phyloP scores from a whole-genome alignment of 805 yeast species.

The Sungouiozyma intestinalis region DNA sequence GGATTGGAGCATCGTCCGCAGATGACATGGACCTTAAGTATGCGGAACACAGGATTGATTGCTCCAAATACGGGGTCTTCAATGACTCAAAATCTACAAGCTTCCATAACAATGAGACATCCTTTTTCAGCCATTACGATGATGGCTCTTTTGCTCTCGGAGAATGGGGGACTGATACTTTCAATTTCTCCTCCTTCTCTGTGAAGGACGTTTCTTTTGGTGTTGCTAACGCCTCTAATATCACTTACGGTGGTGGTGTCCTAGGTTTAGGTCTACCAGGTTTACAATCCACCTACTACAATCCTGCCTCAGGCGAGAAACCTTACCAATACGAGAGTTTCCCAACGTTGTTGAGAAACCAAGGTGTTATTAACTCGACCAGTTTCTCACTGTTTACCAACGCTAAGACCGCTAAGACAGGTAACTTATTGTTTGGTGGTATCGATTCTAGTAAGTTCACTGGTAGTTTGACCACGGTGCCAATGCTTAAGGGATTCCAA shows the following conservation, averaged over 20 bases:
- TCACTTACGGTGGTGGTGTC: constrained; percentile 42
- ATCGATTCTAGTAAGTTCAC: constrained; percentile 31
- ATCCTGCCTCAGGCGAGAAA: neutral
- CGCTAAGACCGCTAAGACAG: constrained; percentile 29
- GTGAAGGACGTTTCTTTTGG: constrained; percentile 55
- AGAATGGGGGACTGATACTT: constrained; percentile 41
- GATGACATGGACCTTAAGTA: neutral
- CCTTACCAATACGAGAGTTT: constrained; percentile 9
- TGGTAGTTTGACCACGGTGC: constrained; percentile 26
- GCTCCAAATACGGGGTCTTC: constrained; percentile 11
- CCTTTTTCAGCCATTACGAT: constrained; percentile 40
- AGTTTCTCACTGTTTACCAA: constrained; percentile 38
- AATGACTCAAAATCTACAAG: constrained; percentile 15
- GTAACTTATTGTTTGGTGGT: constrained; percentile 36
- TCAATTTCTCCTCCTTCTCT: constrained; percentile 39
- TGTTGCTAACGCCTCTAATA: constrained; percentile 53
- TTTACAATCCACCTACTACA: neutral
- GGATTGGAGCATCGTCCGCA: neutral
- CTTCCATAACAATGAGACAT: constrained; percentile 22
- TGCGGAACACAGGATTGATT: neutral
- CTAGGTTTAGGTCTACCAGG: constrained; percentile 1
- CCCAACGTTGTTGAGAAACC: constrained; percentile 11
- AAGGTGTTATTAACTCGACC: constrained; percentile 35
- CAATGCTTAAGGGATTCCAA: constrained; percentile 16
- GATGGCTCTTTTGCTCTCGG: constrained; percentile 39